A percentile compares a stretch with the other conserved stretches of the same genome.
Conservation (phyloP, 2,329 filamentous ascomycete genomes). For the Colletotrichum scovillei region DNA sequence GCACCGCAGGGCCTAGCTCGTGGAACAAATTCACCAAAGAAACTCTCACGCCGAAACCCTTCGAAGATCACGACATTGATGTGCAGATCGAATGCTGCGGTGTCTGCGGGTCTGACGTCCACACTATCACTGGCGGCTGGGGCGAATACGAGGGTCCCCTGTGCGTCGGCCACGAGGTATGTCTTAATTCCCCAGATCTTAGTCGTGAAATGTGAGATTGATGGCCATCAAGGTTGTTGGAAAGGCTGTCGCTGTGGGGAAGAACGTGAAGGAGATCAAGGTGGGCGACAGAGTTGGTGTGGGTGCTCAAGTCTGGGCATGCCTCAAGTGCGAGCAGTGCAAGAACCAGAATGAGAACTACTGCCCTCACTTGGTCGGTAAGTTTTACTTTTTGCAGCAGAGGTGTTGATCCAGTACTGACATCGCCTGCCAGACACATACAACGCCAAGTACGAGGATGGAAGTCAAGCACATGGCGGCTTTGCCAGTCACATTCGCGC, state of each 20-base stretch:
- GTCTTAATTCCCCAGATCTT: not conserved
- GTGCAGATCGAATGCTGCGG: conserved; percentile 79
- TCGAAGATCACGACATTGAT: conserved; percentile 58
- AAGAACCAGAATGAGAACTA: conserved; percentile 62
- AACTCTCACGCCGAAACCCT: conserved; percentile 51
- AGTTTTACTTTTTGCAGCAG: conserved; percentile 12
- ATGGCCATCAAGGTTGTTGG: conserved; percentile 58
- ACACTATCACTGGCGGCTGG: conserved; percentile 69
- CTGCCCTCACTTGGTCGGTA: conserved; percentile 56
- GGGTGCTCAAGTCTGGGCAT: conserved; percentile 70
- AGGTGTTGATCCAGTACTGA: not conserved
- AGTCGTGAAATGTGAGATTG: not conserved
- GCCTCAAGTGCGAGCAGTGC: conserved; percentile 61
- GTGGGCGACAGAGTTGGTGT: conserved; percentile 74
- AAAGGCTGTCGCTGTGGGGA: conserved; percentile 60
- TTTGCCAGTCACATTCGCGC: conserved; percentile 61
- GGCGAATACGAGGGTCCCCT: conserved; percentile 58
- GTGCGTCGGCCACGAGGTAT: conserved; percentile 66
- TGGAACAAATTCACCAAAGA: conserved; percentile 54
- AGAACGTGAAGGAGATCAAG: conserved; percentile 59
- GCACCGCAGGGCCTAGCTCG: conserved; percentile 53
- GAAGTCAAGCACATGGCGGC: conserved; percentile 74
- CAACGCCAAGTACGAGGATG: conserved; percentile 66
- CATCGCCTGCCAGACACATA: conserved; percentile 59
- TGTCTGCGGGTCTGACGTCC: conserved; percentile 71